Evolutionary conservation across 2,329 filamentous ascomycete genomes (phyloP), one percentile per base, ranked within the genome.

Genomic region (Colletotrichum sp.): DNA sequence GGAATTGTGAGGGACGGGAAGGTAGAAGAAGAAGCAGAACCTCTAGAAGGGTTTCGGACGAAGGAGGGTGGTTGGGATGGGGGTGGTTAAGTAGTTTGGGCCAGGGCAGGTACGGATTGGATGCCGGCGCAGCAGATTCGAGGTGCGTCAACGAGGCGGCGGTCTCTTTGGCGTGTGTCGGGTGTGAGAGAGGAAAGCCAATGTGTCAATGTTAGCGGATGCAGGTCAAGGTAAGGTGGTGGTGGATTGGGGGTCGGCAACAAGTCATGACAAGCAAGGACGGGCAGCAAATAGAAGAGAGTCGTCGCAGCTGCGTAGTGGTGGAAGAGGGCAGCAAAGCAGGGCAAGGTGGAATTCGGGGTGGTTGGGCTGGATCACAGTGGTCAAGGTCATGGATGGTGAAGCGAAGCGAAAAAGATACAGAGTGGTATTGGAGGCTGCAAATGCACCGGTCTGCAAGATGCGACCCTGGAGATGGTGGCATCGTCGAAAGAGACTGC

Each of bases 301-400:
- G 34, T 34, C 15, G 57, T 34, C 24, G 57, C 12, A 21, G 36
- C 33, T 64, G 67, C 58, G 58, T 38, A 8, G 21, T 34, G 58
- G 58, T 34, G 29, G 13, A 38, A 1, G 11, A 27, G n/a, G 31
- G 34, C 34, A 34, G 59, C 34, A 36, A n/a, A 55, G 69, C 63
- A 59, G 63, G 31, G 51, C 13, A 58, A 12, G 70, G 36, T 51
- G 47, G 21, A n/a, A 62, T 21, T 27, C 21, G 66, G 43, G 43
- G 63, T 21, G 70, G 70, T 65, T 70, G 70, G 70, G 70, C 66
- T 70, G 70, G 66, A 73, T 57, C 59, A 51, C 70, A 21, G 69
- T 31, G 59, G 69, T 57, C 59, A 51, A 66, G 16, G 69, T 31
- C 65, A 72, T 65, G 69, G 59, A 68, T 65, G 69, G 57, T 68